Percentiles rank a stretch among this genome's conserved stretches.
Evolutionary conservation across 805 yeast species (phyloP).

Genomic region (Clavispora santaluciae): DNA sequence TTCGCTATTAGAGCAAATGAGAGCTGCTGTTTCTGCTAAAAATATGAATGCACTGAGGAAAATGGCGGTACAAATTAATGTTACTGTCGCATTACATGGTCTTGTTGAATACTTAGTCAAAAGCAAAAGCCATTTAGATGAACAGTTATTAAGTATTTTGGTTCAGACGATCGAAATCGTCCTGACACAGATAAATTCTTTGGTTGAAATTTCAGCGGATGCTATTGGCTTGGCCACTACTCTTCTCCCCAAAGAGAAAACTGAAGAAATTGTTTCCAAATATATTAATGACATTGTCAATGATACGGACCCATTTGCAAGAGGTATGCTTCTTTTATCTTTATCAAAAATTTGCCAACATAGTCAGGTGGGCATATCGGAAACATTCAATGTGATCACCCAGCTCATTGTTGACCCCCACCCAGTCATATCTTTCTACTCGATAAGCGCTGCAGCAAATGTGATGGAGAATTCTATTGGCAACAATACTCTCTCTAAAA

Average conservation of each 20-base stretch:
- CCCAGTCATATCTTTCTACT: slow-evolving; percentile 74
- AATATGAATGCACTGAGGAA: slow-evolving; percentile 27
- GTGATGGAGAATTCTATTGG: slow-evolving; percentile 54
- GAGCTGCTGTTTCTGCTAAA: slow-evolving; percentile 44
- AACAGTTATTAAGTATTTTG: slow-evolving; percentile 38
- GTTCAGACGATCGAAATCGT: slow-evolving; percentile 47
- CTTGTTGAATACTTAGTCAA: slow-evolving; percentile 23
- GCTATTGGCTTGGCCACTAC: slow-evolving; percentile 48
- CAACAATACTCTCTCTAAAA: slow-evolving; percentile 39
- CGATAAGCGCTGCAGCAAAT: slow-evolving; percentile 54
- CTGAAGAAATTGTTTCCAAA: slow-evolving; percentile 23
- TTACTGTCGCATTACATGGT: slow-evolving; percentile 60
- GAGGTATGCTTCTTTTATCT: slow-evolving; percentile 39
- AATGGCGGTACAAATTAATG: slow-evolving; percentile 55
- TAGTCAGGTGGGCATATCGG: slow-evolving; percentile 26
- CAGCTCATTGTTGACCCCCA: slow-evolving; percentile 75
- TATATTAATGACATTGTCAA: slow-evolving; percentile 60
- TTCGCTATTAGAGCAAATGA: slow-evolving; percentile 77
- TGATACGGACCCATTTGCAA: slow-evolving; percentile 55
- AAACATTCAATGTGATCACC: slow-evolving; percentile 51
- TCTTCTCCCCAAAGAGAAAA: slow-evolving; percentile 16
- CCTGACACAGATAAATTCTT: slow-evolving; percentile 31
- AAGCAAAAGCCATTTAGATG: slow-evolving; percentile 20
- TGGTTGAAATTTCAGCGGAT: slow-evolving; percentile 49
- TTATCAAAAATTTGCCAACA: slow-evolving; percentile 27